phyloP scores from a whole-genome alignment of 768 basidiomycete genomes.

The Rhodosporidiobolus odoratus region DNA sequence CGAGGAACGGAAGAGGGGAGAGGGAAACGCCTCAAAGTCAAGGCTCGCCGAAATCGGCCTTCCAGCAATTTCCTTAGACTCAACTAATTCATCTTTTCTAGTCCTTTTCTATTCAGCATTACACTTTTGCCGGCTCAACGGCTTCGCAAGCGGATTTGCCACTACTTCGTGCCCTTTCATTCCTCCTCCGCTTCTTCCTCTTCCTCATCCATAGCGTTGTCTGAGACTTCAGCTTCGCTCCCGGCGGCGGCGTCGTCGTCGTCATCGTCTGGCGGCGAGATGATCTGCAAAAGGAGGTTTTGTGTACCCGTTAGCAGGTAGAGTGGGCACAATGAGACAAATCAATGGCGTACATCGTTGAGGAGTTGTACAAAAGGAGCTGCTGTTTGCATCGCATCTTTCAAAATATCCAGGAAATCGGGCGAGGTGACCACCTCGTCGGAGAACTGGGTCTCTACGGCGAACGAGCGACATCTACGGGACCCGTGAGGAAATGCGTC shows the following conservation, averaged over 20 bases:
- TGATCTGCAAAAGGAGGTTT: conserved; percentile 33
- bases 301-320: neutral
- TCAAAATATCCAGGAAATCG: conserved; percentile 62
- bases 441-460: conserved; percentile 55
- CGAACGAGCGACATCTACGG: conserved; percentile 25
- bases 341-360: conserved; percentile 30
- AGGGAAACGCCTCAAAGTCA: neutral
- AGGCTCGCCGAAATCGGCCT: no score
- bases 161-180: neutral
- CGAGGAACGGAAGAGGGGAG: neutral
- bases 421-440: conserved; percentile 66
- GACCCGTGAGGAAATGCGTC: neutral
- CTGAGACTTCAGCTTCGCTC: neutral
- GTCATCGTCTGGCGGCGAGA: conserved; percentile 34
- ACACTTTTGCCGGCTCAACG: neutral
- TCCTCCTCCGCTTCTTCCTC: conserved; percentile 1
- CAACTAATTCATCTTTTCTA: neutral
- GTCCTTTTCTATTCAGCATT: neutral
- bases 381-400: conserved; percentile 55
- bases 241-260: conserved; percentile 6
- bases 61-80: neutral
- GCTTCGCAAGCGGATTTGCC: conserved; percentile 1
- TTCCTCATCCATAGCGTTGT: neutral
- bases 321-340: neutral
- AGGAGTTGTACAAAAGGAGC: conserved; percentile 64